phyloP scores from a whole-genome alignment of 108 stramenopile species.

The Skeletonema potamos region DNA sequence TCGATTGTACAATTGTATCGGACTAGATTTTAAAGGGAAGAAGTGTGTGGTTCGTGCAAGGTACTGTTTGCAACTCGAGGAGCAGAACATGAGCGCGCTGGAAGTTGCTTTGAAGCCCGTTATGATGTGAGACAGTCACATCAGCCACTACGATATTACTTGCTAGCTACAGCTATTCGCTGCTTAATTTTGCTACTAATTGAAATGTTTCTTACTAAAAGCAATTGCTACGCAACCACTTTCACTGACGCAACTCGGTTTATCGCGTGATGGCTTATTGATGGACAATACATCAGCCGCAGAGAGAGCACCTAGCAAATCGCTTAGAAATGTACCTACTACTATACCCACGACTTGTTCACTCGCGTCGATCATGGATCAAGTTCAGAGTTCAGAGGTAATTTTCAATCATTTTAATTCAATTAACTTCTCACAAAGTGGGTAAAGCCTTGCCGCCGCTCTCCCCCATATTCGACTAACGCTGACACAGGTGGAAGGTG shows the following conservation, averaged over 20 bases:
- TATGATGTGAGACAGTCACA: neutral
- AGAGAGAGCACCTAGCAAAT: neutral
- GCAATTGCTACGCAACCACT: no score
- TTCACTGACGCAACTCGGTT: no score
- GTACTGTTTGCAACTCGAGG: conserved; percentile 23
- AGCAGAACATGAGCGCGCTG: conserved; percentile 15
- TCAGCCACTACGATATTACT: no score
- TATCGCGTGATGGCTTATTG: no score
- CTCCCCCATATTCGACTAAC: neutral
- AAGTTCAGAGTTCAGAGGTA: neutral
- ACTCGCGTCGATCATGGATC: neutral
- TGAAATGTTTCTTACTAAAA: no score
- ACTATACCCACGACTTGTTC: neutral
- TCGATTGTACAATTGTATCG: conserved; percentile 61
- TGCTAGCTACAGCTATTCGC: neutral
- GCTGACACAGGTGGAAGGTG: neutral
- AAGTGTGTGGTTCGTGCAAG: conserved; percentile 32
- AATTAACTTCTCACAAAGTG: neutral
- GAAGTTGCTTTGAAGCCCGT: conserved; percentile 8
- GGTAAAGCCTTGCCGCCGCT: neutral
- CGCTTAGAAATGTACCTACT: neutral
- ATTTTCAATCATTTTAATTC: neutral
- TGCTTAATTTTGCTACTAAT: no score
- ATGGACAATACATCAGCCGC: no score
- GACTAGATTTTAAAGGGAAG: conserved; percentile 52